Percentiles rank a stretch among this genome's conserved stretches.
Evolutionary conservation across 768 basidiomycete species (phyloP).

Genomic region (Pulveroboletus ravenelii): DNA sequence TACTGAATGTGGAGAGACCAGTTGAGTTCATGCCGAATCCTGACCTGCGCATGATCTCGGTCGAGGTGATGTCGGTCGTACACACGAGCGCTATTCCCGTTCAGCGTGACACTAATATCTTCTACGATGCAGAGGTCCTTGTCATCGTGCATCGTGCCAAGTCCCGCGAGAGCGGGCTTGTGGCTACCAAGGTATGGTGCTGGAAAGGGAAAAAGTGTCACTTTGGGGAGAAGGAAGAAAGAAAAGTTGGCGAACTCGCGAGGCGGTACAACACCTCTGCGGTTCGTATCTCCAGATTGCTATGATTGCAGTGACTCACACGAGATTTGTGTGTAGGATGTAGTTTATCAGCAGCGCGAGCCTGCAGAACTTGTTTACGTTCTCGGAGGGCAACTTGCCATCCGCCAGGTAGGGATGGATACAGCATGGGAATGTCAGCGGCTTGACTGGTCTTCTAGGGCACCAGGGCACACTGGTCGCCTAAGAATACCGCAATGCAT

Average conservation of each 20-base stretch:
- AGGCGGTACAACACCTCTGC: slow-evolving; percentile 64
- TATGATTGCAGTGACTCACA: neutral
- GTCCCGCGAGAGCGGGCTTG: slow-evolving; percentile 58
- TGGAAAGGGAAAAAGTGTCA: slow-evolving; percentile 62
- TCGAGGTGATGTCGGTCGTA: slow-evolving; percentile 61
- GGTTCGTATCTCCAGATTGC: slow-evolving; percentile 37
- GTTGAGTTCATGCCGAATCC: slow-evolving; percentile 22
- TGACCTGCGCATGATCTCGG: slow-evolving; percentile 57
- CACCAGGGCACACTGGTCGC: slow-evolving; percentile 65
- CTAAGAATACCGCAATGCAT: slow-evolving; percentile 82
- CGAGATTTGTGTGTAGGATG: slow-evolving; percentile 18
- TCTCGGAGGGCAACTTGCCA: slow-evolving; percentile 68
- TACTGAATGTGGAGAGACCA: slow-evolving; percentile 33
- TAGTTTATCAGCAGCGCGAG: slow-evolving; percentile 59
- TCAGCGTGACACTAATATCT: slow-evolving; percentile 44
- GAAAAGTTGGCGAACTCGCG: slow-evolving; percentile 65
- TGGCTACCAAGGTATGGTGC: slow-evolving; percentile 66
- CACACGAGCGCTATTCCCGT: slow-evolving; percentile 48
- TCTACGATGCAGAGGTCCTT: slow-evolving; percentile 72
- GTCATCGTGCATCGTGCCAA: slow-evolving; percentile 68
- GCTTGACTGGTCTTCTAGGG: slow-evolving; percentile 42
- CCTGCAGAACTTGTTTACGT: slow-evolving; percentile 55
- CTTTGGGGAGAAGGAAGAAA: slow-evolving; percentile 56
- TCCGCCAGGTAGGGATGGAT: slow-evolving; percentile 55
- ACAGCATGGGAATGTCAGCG: neutral